Evolutionary conservation across 1,284 basidiomycete genomes (phyloP).

Genomic region (Rugosomyces carneus): DNA sequence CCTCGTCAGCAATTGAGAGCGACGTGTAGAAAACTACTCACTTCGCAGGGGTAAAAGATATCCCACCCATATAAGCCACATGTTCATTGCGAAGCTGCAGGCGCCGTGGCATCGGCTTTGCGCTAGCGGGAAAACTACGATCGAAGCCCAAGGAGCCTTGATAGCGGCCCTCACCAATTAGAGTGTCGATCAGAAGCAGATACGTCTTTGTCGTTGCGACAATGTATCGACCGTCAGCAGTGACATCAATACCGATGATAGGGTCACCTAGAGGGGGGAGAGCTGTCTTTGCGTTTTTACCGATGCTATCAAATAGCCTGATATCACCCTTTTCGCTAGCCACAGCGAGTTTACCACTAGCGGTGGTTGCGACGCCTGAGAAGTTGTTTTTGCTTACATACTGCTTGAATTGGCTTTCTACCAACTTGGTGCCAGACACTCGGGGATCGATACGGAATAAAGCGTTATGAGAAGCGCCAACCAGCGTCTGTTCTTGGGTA

Average conservation of each 20-base stretch:
- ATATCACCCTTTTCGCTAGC: constrained; percentile 97
- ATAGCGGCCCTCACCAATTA: constrained; percentile 89
- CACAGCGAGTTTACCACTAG: constrained; percentile 83
- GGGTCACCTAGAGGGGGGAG: constrained; percentile 93
- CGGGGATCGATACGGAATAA: constrained; percentile 98
- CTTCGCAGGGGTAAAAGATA: constrained; percentile 91
- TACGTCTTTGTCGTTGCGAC: constrained; percentile 97
- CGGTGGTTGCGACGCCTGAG: constrained; percentile 89
- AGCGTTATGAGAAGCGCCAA: constrained; percentile 91
- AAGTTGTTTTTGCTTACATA: constrained; percentile 96
- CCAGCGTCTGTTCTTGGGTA: constrained; percentile 88
- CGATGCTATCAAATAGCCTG: constrained; percentile 91
- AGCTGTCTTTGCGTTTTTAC: constrained; percentile 99
- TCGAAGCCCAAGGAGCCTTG: constrained; percentile 89
- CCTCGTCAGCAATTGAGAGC: not conserved
- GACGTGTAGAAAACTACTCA: constrained; percentile 26
- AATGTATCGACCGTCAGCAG: constrained; percentile 90
- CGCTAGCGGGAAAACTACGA: constrained; percentile 88
- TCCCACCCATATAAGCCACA: constrained; percentile 90
- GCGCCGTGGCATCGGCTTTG: constrained; percentile 89
- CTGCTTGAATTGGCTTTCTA: constrained; percentile 94
- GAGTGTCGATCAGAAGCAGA: constrained; percentile 90
- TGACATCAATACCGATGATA: constrained; percentile 92
- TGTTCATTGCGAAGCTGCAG: constrained; percentile 91
- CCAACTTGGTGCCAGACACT: constrained; percentile 85